Conservation (phyloP, 306 rosid genomes). For the Lablab purpureus region DNA sequence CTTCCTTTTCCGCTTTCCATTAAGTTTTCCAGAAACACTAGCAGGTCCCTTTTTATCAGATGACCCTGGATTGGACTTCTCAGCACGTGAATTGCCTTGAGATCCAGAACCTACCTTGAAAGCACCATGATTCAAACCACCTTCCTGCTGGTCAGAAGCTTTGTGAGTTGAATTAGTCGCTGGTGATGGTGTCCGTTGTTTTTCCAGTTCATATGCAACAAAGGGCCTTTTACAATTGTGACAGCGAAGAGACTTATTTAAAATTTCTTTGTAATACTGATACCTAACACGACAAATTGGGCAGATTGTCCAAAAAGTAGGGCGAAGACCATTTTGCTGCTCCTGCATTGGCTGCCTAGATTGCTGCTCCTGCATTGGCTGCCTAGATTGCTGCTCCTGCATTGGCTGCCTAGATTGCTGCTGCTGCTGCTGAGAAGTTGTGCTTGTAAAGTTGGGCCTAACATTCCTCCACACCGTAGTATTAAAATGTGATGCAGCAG, state of each 20-base stretch:
- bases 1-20: conserved; percentile 65
- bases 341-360: conserved; percentile 30
- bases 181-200: conserved; percentile 52
- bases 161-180: conserved; percentile 57
- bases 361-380: conserved; percentile 23
- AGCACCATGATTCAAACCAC: conserved; percentile 41
- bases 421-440: conserved; percentile 40
- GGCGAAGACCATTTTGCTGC: conserved; percentile 51
- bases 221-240: conserved; percentile 71
- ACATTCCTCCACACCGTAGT: conserved; percentile 51
- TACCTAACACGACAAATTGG: conserved; percentile 79
- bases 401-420: too few species aligned
- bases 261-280: conserved; percentile 70
- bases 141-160: conserved; percentile 56
- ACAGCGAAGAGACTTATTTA: conserved; percentile 75
- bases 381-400: too few species aligned
- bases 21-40: conserved; percentile 51
- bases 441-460: conserved; percentile 52
- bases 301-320: conserved; percentile 91
- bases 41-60: conserved; percentile 38
- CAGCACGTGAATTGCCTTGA: conserved; percentile 50
- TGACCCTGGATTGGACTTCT: conserved; percentile 48
- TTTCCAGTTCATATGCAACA: conserved; percentile 60
- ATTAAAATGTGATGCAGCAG: conserved; percentile 45
- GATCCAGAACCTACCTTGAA: conserved; percentile 55